Conservation (phyloP, 352 stramenopile genomes). For the Phytopythium montanum region DNA sequence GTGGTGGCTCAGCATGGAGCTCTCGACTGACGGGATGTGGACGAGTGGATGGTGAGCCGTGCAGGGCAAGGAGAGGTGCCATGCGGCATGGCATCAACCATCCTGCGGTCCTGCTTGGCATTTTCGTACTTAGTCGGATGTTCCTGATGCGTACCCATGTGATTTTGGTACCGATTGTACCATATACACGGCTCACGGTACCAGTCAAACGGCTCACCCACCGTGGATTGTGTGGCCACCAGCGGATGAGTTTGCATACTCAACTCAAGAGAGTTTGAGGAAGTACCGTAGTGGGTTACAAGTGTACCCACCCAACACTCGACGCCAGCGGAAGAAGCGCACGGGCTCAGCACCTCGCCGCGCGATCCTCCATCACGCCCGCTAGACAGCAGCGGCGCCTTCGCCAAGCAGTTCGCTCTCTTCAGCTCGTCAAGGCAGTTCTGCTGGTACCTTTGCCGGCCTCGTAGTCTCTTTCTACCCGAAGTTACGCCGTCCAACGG, state of each 20-base stretch:
- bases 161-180: too few relatives aligned
- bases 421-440: background rate
- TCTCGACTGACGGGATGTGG: too few relatives aligned
- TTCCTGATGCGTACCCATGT: too few relatives aligned
- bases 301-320: constrained; percentile 3
- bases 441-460: background rate
- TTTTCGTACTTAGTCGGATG: too few relatives aligned
- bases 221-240: background rate
- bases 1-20: too few relatives aligned
- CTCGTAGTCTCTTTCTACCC: background rate
- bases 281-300: constrained; percentile 3
- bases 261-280: background rate
- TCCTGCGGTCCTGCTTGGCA: too few relatives aligned
- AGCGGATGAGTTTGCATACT: background rate
- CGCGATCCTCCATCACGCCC: background rate
- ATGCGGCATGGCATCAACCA: too few relatives aligned
- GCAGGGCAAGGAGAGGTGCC: too few relatives aligned
- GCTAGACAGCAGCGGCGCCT: background rate
- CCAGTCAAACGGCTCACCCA: too few relatives aligned
- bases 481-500: background rate
- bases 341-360: background rate
- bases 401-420: background rate
- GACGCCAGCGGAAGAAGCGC: background rate
- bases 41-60: too few relatives aligned
- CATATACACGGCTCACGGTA: too few relatives aligned